These are phyloP conservation scores for Mucor velutinosus DNA, from an alignment of 371 early-diverging fungal genomes.

Conservation along the genomic window DNA sequence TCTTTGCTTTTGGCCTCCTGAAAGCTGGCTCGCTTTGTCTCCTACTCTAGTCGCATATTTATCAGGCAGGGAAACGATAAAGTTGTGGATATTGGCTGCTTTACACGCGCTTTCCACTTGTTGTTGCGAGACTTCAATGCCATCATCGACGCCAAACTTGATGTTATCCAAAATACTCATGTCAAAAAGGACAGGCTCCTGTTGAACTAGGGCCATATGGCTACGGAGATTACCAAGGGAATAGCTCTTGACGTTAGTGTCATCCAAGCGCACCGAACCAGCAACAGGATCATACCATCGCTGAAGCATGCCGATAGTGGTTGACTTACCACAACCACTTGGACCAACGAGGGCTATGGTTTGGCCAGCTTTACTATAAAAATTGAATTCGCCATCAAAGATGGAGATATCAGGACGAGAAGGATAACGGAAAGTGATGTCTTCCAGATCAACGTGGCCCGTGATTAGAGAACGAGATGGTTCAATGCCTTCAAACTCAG, in stretches of 20 bases:
- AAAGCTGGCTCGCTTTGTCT: conserved; percentile 70
- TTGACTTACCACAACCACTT: conserved; percentile 88
- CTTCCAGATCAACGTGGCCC: conserved; percentile 60
- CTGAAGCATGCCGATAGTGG: conserved; percentile 81
- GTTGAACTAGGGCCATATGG: conserved; percentile 82
- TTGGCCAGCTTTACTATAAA: conserved; percentile 74
- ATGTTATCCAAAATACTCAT: conserved; percentile 85
- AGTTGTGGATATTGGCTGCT: conserved; percentile 79
- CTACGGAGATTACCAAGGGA: conserved; percentile 64
- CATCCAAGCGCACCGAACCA: conserved; percentile 70
- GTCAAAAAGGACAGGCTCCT: conserved; percentile 89
- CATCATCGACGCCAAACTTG: conserved; percentile 62
- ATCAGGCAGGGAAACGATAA: conserved; percentile 65
- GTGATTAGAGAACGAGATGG: conserved; percentile 33
- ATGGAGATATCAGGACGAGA: conserved; percentile 77
- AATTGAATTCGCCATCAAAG: conserved; percentile 73
- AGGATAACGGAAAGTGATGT: conserved; percentile 84
- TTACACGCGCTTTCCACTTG: conserved; percentile 65
- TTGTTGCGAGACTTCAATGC: conserved; percentile 47
- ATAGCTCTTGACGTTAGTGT: conserved; percentile 64
- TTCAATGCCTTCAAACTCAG: conserved; percentile 61
- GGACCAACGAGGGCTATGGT: conserved; percentile 89
- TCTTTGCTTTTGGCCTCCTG: conserved; percentile 77
- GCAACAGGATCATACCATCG: conserved; percentile 83
- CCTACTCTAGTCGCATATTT: conserved; percentile 83